phyloP scores from a whole-genome alignment of 1,284 basidiomycete species.

The Cryptococcus floricola region DNA sequence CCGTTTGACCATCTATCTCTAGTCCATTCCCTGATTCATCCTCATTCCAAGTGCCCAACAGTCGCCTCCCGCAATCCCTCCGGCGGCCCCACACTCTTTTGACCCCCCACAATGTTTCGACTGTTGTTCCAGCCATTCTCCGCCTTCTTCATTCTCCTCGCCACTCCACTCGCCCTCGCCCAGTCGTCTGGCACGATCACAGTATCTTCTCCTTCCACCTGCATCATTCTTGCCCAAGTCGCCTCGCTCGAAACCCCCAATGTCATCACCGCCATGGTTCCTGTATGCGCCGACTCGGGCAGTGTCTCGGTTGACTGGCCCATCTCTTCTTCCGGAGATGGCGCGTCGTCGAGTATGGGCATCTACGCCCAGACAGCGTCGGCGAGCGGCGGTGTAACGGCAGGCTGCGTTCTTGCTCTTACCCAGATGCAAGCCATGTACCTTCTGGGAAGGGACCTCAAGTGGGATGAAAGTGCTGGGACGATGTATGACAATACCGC shows the following conservation, averaged over 20 bases:
- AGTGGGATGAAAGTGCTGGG: slow-evolving; percentile 16
- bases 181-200: slow-evolving; percentile 22
- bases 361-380: slow-evolving; percentile 22
- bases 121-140: neutral
- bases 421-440: slow-evolving; percentile 34
- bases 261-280: slow-evolving; percentile 17
- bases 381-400: slow-evolving; percentile 1
- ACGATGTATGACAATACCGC: slow-evolving; percentile 25
- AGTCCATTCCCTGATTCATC: neutral
- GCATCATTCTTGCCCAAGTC: slow-evolving; percentile 26
- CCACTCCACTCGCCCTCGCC: slow-evolving; percentile 3
- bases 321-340: slow-evolving; percentile 16
- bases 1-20: neutral
- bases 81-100: slow-evolving; percentile 12
- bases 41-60: neutral
- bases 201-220: slow-evolving; percentile 12
- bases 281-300: slow-evolving; percentile 15
- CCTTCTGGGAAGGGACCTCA: slow-evolving; percentile 23
- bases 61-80: neutral
- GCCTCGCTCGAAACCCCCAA: slow-evolving; percentile 18
- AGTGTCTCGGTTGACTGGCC: slow-evolving; percentile 17
- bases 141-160: neutral
- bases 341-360: slow-evolving; percentile 21
- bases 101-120: neutral
- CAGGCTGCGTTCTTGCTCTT: slow-evolving; percentile 25